These are phyloP conservation scores for Mallotus nudiflorus DNA, from an alignment of 345 rosid species.

Conservation along the genomic window DNA sequence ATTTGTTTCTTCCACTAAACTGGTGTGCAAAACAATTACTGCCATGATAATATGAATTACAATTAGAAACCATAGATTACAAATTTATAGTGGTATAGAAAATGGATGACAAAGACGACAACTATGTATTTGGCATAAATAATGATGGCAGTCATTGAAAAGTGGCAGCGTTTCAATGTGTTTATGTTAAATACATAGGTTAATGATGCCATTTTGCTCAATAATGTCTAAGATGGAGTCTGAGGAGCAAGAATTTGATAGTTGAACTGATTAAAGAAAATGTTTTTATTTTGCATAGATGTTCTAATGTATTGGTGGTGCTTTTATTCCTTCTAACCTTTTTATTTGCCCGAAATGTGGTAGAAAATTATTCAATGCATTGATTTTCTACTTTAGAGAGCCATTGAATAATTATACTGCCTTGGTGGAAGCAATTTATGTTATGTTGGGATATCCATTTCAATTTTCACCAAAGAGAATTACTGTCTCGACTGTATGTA, in stretches of 20 bases:
- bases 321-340: background rate
- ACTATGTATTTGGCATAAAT: no score
- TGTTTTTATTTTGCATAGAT: background rate
- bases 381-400: constrained; percentile 63
- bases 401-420: constrained; percentile 88
- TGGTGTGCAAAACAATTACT: background rate
- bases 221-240: no score
- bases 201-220: no score
- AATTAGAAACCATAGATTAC: no score
- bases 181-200: background rate
- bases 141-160: background rate
- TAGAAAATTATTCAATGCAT: constrained; percentile 11
- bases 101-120: background rate
- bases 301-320: background rate
- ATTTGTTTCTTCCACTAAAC: background rate
- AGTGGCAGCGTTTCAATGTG: no score
- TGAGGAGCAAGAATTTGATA: background rate
- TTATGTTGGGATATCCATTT: constrained; percentile 75
- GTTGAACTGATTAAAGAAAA: background rate
- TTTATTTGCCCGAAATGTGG: background rate
- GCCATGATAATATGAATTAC: background rate
- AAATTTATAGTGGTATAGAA: no score
- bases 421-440: constrained; percentile 78
- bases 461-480: constrained; percentile 81
- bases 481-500: constrained; percentile 84